These are phyloP conservation scores for Pseudocercospora fuligena DNA, from an alignment of 2,329 filamentous ascomycete genomes.

Conservation along the genomic window DNA sequence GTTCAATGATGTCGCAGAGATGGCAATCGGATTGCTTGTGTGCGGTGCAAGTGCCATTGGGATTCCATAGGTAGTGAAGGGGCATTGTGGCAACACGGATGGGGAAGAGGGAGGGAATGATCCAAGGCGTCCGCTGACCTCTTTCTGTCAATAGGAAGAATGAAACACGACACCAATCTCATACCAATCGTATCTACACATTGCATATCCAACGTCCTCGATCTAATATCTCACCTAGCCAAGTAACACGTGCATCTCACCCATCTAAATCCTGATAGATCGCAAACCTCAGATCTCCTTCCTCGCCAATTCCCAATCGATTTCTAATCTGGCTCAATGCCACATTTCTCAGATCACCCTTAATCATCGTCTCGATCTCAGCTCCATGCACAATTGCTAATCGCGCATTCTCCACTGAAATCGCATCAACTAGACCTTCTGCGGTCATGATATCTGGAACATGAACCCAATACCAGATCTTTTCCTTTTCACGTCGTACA, in stretches of 20 bases:
- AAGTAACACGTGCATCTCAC: background rate
- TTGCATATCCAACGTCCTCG: too few relatives aligned
- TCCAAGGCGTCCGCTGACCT: too few relatives aligned
- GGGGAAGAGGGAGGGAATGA: background rate
- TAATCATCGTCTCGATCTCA: background rate
- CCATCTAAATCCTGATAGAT: background rate
- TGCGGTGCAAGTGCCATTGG: background rate
- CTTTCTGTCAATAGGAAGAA: too few relatives aligned
- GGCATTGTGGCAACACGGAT: background rate
- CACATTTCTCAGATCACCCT: background rate
- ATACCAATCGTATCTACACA: too few relatives aligned
- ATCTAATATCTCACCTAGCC: too few relatives aligned
- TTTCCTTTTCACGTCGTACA: background rate
- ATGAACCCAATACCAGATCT: background rate
- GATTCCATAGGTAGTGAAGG: background rate
- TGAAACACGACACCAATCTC: too few relatives aligned
- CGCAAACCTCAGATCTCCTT: slow-evolving; percentile 6
- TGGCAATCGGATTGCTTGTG: background rate
- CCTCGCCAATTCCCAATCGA: background rate
- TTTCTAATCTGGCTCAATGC: background rate
- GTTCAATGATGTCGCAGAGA: background rate
- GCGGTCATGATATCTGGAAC: background rate
- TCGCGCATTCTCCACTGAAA: background rate
- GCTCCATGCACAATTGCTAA: background rate
- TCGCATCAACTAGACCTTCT: background rate